phyloP scores from a whole-genome alignment of 2,329 filamentous ascomycete genomes.

The Clonostachys sp. region DNA sequence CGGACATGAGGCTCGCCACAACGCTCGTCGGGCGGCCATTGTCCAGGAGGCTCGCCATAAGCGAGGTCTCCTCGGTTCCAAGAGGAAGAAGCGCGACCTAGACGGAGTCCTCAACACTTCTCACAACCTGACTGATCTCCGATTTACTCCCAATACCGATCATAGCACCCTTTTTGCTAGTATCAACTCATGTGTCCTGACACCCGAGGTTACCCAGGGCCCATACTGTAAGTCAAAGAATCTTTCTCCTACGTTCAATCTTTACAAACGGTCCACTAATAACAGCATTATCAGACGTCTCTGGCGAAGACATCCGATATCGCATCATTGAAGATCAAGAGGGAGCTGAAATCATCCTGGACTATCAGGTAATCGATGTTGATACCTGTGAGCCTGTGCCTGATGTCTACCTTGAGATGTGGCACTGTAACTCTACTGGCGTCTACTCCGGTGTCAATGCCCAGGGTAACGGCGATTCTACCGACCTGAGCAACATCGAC shows the following conservation, averaged over 20 bases:
- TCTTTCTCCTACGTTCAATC: too few relatives aligned
- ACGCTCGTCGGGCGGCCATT: slow-evolving; percentile 36
- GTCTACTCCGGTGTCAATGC: slow-evolving; percentile 34
- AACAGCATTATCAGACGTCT: slow-evolving; percentile 12
- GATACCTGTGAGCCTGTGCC: slow-evolving; percentile 32
- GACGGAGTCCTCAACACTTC: slow-evolving; percentile 22
- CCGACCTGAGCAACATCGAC: slow-evolving; percentile 20
- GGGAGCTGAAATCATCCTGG: slow-evolving; percentile 32
- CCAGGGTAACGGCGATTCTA: slow-evolving; percentile 36
- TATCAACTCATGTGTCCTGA: slow-evolving; percentile 38
- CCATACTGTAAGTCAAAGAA: slow-evolving; percentile 28
- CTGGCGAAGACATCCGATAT: slow-evolving; percentile 21
- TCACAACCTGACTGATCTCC: slow-evolving; percentile 28
- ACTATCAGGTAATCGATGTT: slow-evolving; percentile 36
- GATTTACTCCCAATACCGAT: slow-evolving; percentile 20
- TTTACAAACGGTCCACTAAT: too few relatives aligned
- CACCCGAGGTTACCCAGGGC: slow-evolving; percentile 44
- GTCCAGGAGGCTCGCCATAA: slow-evolving; percentile 30
- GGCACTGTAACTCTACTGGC: slow-evolving; percentile 39
- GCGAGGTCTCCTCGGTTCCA: slow-evolving; percentile 1
- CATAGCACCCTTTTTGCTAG: slow-evolving; percentile 27
- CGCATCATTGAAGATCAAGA: slow-evolving; percentile 33
- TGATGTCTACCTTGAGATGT: slow-evolving; percentile 32
- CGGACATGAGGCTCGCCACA: slow-evolving; percentile 47
- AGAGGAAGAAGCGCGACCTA: slow-evolving; percentile 15